These are phyloP conservation scores for Neofusicoccum cordaticola DNA, from an alignment of 2,329 filamentous ascomycete genomes.

Conservation along the genomic window DNA sequence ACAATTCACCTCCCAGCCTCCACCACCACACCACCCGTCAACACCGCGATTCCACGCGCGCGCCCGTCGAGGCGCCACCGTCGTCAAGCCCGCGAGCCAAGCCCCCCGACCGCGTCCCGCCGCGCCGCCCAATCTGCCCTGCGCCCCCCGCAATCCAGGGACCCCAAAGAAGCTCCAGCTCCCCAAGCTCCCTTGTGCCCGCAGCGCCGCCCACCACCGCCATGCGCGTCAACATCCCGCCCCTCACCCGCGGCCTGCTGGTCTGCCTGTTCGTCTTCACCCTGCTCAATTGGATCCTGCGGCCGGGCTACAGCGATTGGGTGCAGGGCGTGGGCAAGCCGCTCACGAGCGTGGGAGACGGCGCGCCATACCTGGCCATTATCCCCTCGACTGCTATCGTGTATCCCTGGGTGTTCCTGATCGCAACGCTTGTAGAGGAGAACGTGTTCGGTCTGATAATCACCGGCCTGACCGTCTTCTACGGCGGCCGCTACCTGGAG, in stretches of 20 bases:
- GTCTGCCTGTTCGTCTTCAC: slow-evolving; percentile 73
- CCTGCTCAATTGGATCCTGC: slow-evolving; percentile 74
- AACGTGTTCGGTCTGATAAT: slow-evolving; percentile 84
- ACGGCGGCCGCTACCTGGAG: slow-evolving; percentile 93
- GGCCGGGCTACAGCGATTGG: slow-evolving; percentile 42
- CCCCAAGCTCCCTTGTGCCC: slow-evolving; percentile 15
- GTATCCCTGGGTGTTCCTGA: slow-evolving; percentile 91
- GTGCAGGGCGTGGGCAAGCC: slow-evolving; percentile 46
- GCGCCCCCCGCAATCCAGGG: background rate
- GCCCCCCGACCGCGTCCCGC: background rate
- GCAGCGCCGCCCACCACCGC: slow-evolving; percentile 29
- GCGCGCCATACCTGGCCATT: slow-evolving; percentile 83
- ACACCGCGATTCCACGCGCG: background rate
- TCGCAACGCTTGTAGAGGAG: slow-evolving; percentile 84
- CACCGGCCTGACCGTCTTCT: slow-evolving; percentile 75
- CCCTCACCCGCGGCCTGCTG: slow-evolving; percentile 80
- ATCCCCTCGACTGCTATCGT: slow-evolving; percentile 78
- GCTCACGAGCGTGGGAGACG: slow-evolving; percentile 51
- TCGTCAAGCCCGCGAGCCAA: background rate
- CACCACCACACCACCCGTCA: background rate
- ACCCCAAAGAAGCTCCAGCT: slow-evolving; percentile 7
- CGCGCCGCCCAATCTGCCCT: background rate
- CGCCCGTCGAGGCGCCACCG: background rate
- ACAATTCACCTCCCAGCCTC: background rate
- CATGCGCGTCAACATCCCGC: slow-evolving; percentile 89